Percentiles rank a stretch among this genome's conserved stretches.
These are phyloP conservation scores for Suillus luteus DNA, from an alignment of 768 basidiomycete species.

Conservation along the genomic window DNA sequence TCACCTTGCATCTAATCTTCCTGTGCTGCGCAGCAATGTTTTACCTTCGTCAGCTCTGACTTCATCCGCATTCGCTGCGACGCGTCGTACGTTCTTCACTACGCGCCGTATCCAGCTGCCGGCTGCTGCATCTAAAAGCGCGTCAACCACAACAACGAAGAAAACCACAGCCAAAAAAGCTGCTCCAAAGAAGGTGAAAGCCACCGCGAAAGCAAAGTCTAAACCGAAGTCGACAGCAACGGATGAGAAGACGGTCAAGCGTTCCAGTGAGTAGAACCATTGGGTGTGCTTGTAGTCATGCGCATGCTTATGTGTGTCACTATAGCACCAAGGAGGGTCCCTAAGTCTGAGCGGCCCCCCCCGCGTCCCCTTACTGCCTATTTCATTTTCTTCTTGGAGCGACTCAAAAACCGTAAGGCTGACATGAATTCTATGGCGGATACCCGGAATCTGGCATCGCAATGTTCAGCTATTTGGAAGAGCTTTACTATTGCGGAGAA, in stretches of 20 bases:
- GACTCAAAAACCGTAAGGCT: slow-evolving; percentile 8
- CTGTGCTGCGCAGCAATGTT: slow-evolving; percentile 1
- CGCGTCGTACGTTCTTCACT: slow-evolving; percentile 31
- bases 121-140: slow-evolving; percentile 8
- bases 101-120: slow-evolving; percentile 22
- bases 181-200: slow-evolving; percentile 11
- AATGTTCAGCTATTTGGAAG: slow-evolving; percentile 33
- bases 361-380: slow-evolving; percentile 29
- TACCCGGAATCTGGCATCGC: slow-evolving; percentile 15
- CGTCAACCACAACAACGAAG: neutral
- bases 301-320: neutral
- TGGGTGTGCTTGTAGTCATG: neutral
- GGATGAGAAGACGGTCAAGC: slow-evolving; percentile 15
- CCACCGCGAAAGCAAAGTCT: slow-evolving; percentile 14
- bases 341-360: slow-evolving; percentile 27
- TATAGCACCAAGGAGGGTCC: slow-evolving; percentile 18
- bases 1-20: slow-evolving; percentile 12
- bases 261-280: slow-evolving; percentile 19
- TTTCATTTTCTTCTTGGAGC: slow-evolving; percentile 27
- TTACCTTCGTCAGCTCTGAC: slow-evolving; percentile 4
- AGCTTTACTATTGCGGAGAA: slow-evolving; percentile 36
- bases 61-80: slow-evolving; percentile 6
- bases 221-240: slow-evolving; percentile 5
- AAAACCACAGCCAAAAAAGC: slow-evolving; percentile 11
- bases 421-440: neutral